A percentile compares a stretch with the other conserved stretches of the same genome.
Evolutionary conservation across 352 stramenopile species (phyloP).

Genomic region (Globisporangium cylindrosporum): DNA sequence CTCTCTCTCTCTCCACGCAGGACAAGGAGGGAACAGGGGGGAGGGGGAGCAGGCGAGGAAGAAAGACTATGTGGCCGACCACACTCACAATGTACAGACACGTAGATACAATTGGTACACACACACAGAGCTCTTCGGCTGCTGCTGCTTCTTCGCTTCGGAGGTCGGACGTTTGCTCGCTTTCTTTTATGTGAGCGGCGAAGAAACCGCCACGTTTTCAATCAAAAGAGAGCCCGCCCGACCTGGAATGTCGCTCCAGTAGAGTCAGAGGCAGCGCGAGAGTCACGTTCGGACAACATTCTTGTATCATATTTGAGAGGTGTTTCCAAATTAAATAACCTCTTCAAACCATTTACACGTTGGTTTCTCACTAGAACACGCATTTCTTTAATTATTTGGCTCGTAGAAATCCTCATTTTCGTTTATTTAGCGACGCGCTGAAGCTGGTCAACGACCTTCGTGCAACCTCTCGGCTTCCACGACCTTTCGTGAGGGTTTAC

Average conservation of each 20-base stretch:
- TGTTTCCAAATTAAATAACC: neutral
- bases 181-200: neutral
- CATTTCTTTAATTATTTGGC: too few relatives aligned
- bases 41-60: neutral
- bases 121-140: neutral
- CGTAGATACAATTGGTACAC: neutral
- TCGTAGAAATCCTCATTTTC: too few relatives aligned
- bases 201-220: constrained; percentile 7
- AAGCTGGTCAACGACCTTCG: neutral
- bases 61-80: neutral
- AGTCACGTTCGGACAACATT: constrained; percentile 6
- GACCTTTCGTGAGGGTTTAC: neutral
- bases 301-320: neutral
- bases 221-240: neutral
- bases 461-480: neutral
- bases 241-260: constrained; percentile 1
- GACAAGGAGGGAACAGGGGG: neutral
- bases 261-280: neutral
- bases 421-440: too few relatives aligned
- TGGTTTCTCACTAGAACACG: too few relatives aligned
- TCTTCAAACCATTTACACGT: too few relatives aligned
- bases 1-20: neutral
- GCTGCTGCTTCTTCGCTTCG: neutral
- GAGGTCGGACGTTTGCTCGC: neutral
- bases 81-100: neutral